These are phyloP conservation scores for Cyclotella baltica DNA, from an alignment of 108 stramenopile genomes.

Conservation along the genomic window DNA sequence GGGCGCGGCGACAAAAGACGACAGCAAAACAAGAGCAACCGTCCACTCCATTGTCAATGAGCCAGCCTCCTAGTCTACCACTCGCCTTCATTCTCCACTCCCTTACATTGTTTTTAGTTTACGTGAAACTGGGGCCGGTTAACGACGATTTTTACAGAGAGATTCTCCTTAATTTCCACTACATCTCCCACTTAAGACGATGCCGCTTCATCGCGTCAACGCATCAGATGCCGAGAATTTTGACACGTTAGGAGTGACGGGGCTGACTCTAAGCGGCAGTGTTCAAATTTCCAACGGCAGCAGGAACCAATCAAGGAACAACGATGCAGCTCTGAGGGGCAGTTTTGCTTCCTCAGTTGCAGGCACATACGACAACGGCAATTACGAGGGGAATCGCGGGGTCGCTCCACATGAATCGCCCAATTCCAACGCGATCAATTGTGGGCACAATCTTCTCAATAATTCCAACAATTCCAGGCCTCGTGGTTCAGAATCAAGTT, in stretches of 20 bases:
- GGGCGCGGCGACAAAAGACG: no score
- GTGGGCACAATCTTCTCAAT: neutral
- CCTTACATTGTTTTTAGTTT: no score
- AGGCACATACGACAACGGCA: neutral
- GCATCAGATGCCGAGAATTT: slow-evolving; percentile 29
- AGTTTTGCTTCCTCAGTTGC: neutral
- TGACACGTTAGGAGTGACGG: slow-evolving; percentile 30
- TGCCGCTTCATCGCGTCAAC: slow-evolving; percentile 28
- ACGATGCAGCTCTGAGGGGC: neutral
- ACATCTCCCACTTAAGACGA: no score
- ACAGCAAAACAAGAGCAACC: no score
- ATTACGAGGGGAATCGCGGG: neutral
- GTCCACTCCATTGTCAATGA: no score
- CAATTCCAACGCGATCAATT: neutral
- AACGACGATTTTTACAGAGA: no score
- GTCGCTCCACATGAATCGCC: neutral
- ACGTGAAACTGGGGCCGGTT: no score
- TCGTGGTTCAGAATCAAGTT: neutral
- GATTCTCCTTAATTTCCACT: no score
- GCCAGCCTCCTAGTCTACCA: no score
- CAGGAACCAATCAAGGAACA: neutral
- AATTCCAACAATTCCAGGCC: neutral
- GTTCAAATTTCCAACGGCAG: neutral
- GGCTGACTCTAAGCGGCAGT: slow-evolving; percentile 12
- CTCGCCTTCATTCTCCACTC: no score